Evolutionary conservation across 345 rosid species (phyloP).

Genomic region (Lepidium sativum): DNA sequence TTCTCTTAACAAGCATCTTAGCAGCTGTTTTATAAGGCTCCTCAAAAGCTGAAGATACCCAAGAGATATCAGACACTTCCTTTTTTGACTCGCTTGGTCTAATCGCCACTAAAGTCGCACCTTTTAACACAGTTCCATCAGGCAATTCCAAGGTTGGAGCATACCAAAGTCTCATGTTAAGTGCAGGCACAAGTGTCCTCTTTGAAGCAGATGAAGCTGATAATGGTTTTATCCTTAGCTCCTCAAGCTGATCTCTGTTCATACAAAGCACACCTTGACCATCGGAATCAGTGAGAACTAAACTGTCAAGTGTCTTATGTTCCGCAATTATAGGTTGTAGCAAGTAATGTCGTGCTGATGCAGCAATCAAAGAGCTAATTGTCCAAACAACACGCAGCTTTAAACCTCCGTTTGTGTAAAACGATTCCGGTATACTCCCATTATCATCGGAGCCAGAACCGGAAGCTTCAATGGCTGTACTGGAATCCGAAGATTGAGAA

Average conservation of each 20-base stretch:
- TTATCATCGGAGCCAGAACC: conserved; percentile 46
- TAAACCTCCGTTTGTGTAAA: conserved; percentile 87
- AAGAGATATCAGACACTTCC: conserved; percentile 61
- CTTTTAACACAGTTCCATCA: conserved; percentile 69
- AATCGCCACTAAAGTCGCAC: conserved; percentile 93
- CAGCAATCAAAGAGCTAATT: conserved; percentile 84
- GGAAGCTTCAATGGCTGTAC: conserved; percentile 4
- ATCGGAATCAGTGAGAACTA: conserved; percentile 79
- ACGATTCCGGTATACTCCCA: conserved; percentile 88
- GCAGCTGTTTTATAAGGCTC: conserved; percentile 87
- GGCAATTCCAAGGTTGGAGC: conserved; percentile 80
- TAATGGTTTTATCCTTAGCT: conserved; percentile 81
- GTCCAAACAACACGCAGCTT: conserved; percentile 97
- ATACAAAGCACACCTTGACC: conserved; percentile 91
- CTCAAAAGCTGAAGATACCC: conserved; percentile 77
- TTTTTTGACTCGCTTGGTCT: conserved; percentile 72
- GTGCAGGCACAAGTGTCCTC: conserved; percentile 90
- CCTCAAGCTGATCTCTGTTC: conserved; percentile 88
- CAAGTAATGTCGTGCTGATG: conserved; percentile 88
- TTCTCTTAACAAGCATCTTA: conserved; percentile 81
- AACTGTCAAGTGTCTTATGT: conserved; percentile 75
- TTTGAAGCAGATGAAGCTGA: conserved; percentile 86
- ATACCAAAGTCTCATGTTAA: conserved; percentile 96
- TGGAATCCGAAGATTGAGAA: conserved; percentile 13
- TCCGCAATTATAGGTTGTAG: conserved; percentile 81